Percentiles rank a stretch among this genome's conserved stretches.
These are phyloP conservation scores for Cladosporium austrohemisphaericum DNA, from an alignment of 2,329 filamentous ascomycete genomes.

Conservation along the genomic window DNA sequence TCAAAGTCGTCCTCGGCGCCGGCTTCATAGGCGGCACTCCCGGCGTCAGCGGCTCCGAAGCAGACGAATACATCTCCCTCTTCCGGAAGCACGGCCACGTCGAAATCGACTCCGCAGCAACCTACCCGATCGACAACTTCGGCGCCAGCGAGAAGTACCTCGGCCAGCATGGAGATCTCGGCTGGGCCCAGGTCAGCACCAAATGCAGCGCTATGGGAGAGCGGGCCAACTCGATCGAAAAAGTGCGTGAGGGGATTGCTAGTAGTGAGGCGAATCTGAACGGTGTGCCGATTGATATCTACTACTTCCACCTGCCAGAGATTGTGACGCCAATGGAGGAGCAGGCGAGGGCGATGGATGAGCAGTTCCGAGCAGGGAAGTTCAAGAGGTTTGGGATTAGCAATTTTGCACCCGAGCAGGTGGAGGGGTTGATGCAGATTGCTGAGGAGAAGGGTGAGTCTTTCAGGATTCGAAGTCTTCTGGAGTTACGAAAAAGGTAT, in stretches of 20 bases:
- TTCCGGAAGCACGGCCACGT: slow-evolving; percentile 30
- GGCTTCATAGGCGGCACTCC: not conserved
- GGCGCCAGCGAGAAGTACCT: slow-evolving; percentile 27
- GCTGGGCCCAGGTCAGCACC: slow-evolving; percentile 30
- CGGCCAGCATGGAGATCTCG: slow-evolving; percentile 16
- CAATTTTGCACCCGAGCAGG: slow-evolving; percentile 48
- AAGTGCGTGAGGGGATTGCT: slow-evolving; percentile 28
- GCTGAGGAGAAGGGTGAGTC: not conserved
- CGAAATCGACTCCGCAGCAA: slow-evolving; percentile 30
- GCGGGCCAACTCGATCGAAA: slow-evolving; percentile 15
- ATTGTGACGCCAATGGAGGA: slow-evolving; percentile 44
- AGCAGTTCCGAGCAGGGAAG: slow-evolving; percentile 43
- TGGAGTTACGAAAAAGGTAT: not conserved
- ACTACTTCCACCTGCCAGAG: slow-evolving; percentile 52
- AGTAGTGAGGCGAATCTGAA: slow-evolving; percentile 39
- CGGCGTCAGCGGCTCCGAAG: not conserved
- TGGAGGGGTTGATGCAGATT: slow-evolving; percentile 33
- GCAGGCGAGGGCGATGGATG: slow-evolving; percentile 47
- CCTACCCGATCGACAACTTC: slow-evolving; percentile 21
- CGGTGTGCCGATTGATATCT: slow-evolving; percentile 44
- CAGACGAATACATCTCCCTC: not conserved
- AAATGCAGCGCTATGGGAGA: slow-evolving; percentile 18
- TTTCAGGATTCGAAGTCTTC: not conserved
- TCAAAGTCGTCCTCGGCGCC: slow-evolving; percentile 8
- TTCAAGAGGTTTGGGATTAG: slow-evolving; percentile 46